Evolutionary conservation across 192 early-diverging fungal genomes (phyloP), one percentile per base, ranked within the genome.

Genomic region (Linnemannia hyalina): DNA sequence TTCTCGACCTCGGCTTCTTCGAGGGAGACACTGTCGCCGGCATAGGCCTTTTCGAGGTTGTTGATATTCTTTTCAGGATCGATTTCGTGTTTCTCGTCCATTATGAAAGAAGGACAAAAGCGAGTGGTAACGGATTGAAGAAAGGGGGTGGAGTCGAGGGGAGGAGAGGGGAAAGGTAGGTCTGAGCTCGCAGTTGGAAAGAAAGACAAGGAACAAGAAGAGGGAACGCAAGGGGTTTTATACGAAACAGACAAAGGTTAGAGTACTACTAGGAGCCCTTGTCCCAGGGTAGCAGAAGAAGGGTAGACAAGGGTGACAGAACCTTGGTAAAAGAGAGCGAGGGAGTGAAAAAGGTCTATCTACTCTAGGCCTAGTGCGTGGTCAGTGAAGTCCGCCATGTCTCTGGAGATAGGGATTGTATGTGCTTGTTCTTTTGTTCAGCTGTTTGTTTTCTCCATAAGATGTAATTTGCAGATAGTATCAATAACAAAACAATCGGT

Each of bases 1-100:
- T 88, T 88, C 70, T 79, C 78, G 44, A 46, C 23, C 7, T 78
- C 76, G n/a, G 23, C 32, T 22, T 78, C 76, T 49, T 78, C 76
- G 46, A 22, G 8, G 47, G 70, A 63, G 23, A 70, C 8, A 49
- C 36, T 35, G 20, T 26, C 32, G 13, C 52, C 76, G 5, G 4
- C 75, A 38, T 23, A 10, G 8, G 15, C 20, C 35, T 78, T 78
- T n/a, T 78, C 76, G 29, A 70, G 46, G 32, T 22, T 63, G n/a
- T 70, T 23, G 6, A 32, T 54, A 15, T 18, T 22, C 68, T 78
- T 78, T 26, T 70, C 44, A 47, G 23, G 23, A 22, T 70, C 68
- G 68, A 15, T 13, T 23, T 71, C 76, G 29, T 52, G 4, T 54
- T 78, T 78, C 7, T 78, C 76, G 35, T 6, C 29, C 76, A 78